These are phyloP conservation scores for Arxiozyma slooffiae DNA, from an alignment of 1,139 yeast genomes.

Conservation along the genomic window DNA sequence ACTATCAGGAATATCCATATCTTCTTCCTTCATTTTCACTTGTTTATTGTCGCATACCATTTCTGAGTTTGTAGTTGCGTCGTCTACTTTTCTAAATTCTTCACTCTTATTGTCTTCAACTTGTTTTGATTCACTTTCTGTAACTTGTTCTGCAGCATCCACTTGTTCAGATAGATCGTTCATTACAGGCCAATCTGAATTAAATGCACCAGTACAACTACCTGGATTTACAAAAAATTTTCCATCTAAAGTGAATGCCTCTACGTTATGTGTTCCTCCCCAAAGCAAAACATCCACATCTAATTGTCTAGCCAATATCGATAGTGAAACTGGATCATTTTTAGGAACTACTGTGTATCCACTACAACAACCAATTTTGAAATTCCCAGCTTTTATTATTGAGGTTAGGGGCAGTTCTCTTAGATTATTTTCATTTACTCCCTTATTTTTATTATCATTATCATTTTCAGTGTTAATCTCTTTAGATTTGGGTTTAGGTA, in stretches of 20 bases:
- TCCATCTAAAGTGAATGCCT: conserved; percentile 86
- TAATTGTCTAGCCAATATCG: conserved; percentile 77
- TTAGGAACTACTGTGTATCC: conserved; percentile 81
- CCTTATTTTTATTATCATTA: conserved; percentile 30
- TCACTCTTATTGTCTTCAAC: conserved; percentile 2
- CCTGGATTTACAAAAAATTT: conserved; percentile 93
- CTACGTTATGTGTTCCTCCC: conserved; percentile 94
- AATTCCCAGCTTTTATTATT: conserved; percentile 57
- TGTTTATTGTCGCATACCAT: conserved; percentile 11
- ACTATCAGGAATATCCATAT: conserved; percentile 24
- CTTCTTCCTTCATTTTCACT: conserved; percentile 10
- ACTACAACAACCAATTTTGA: conserved; percentile 75
- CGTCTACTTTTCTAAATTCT: not conserved
- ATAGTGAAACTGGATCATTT: conserved; percentile 74
- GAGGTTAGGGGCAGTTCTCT: conserved; percentile 56
- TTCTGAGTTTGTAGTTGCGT: not conserved
- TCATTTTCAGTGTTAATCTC: conserved; percentile 34
- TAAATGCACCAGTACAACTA: conserved; percentile 86
- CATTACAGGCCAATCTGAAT: conserved; percentile 40
- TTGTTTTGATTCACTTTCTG: conserved; percentile 13
- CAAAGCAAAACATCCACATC: conserved; percentile 88
- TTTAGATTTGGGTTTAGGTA: conserved; percentile 21
- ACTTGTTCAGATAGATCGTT: not conserved
- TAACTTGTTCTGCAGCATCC: conserved; percentile 5
- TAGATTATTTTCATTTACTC: not conserved